These are phyloP conservation scores for Elaphomyces granulatus DNA, from an alignment of 495 filamentous ascomycete species.

Conservation along the genomic window DNA sequence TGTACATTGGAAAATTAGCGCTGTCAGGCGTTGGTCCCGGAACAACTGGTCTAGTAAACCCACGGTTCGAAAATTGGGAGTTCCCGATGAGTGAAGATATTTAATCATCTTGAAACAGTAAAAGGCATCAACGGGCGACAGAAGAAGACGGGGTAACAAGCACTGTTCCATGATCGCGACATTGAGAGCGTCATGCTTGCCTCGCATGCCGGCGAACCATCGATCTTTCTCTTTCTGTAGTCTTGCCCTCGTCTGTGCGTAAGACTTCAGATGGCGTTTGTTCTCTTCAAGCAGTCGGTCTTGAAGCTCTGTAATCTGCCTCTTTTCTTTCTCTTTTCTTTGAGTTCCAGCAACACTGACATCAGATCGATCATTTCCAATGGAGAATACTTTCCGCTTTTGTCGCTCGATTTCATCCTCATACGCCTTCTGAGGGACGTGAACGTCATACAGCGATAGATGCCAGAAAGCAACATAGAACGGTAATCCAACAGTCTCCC, in stretches of 20 bases:
- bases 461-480: conserved; percentile 95
- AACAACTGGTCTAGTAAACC: conserved; percentile 75
- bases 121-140: conserved; percentile 75
- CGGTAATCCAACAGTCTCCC: conserved; percentile 50
- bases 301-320: conserved; percentile 41
- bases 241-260: conserved; percentile 45
- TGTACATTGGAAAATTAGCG: conserved; percentile 75
- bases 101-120: conserved; percentile 76
- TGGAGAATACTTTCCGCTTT: conserved; percentile 41
- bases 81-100: conserved; percentile 66
- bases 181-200: conserved; percentile 52
- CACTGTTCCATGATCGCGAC: conserved; percentile 75
- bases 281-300: conserved; percentile 56
- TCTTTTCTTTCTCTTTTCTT: conserved; percentile 50
- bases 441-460: conserved; percentile 64
- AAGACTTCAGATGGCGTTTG: conserved; percentile 48
- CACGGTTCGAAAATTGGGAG: conserved; percentile 76
- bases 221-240: conserved; percentile 62
- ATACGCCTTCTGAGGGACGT: conserved; percentile 59
- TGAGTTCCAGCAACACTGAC: conserved; percentile 45
- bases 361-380: conserved; percentile 59
- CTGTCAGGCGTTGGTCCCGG: conserved; percentile 57
- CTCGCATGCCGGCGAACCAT: conserved; percentile 55
- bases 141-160: conserved; percentile 67
- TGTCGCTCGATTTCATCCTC: conserved; percentile 50